Evolutionary conservation across 1,284 basidiomycete genomes (phyloP).

Genomic region (Phlebopus sp.): DNA sequence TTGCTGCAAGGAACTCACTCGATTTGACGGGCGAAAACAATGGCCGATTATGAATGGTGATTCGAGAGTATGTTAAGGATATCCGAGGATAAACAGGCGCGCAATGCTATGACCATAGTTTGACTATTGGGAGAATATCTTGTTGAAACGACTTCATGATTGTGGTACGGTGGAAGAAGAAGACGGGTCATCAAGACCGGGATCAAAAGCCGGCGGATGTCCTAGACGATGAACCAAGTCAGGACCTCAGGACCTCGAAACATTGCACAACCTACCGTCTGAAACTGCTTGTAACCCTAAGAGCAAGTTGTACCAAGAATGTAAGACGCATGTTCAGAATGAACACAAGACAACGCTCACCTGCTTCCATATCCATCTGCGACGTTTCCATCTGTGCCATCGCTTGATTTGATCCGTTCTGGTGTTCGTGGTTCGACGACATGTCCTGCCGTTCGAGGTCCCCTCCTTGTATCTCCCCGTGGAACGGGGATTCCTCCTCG

Average conservation of each 20-base stretch:
- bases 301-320: background rate
- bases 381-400: slow-evolving; percentile 14
- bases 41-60: too few species aligned
- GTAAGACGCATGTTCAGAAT: too few species aligned
- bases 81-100: too few species aligned
- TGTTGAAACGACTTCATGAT: background rate
- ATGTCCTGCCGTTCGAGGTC: slow-evolving; percentile 9
- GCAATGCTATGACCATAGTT: too few species aligned
- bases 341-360: slow-evolving; percentile 9
- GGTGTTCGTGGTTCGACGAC: slow-evolving; percentile 6
- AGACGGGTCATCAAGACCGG: slow-evolving; percentile 2
- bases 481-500: slow-evolving; percentile 22
- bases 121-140: background rate
- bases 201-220: slow-evolving; percentile 7
- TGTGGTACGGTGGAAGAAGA: slow-evolving; percentile 6
- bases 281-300: slow-evolving; percentile 2
- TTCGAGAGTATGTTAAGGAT: too few species aligned
- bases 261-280: slow-evolving; percentile 8
- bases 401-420: slow-evolving; percentile 14
- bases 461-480: slow-evolving; percentile 16
- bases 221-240: slow-evolving; percentile 3
- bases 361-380: slow-evolving; percentile 22
- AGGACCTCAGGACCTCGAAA: background rate
- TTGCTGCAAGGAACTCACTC: too few species aligned
- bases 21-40: too few species aligned